phyloP scores from a whole-genome alignment of 2,329 filamentous ascomycete genomes.

The Decorospora gaudefroyi region DNA sequence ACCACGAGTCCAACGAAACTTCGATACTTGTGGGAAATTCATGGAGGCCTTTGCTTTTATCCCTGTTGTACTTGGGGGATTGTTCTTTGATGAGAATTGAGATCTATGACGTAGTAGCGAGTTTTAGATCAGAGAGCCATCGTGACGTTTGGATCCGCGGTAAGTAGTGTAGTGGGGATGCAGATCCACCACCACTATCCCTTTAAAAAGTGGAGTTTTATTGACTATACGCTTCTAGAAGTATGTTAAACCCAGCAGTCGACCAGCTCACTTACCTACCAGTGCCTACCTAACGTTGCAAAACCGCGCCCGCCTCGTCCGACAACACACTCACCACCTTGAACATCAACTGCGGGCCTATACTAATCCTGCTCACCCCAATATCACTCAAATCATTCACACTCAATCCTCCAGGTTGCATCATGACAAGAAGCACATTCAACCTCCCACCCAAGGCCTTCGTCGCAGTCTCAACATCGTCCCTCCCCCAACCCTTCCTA shows the following conservation, averaged over 20 bases:
- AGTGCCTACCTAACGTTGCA: no score
- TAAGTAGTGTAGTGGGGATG: background rate
- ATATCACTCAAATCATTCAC: slow-evolving; percentile 35
- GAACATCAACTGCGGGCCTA: slow-evolving; percentile 42
- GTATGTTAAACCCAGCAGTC: no score
- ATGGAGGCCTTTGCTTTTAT: slow-evolving; percentile 12
- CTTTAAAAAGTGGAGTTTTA: no score
- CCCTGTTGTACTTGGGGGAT: background rate
- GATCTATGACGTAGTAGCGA: slow-evolving; percentile 13
- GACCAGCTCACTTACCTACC: no score
- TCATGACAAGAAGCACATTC: slow-evolving; percentile 35
- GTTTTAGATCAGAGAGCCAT: slow-evolving; percentile 6
- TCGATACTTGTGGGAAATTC: slow-evolving; percentile 4
- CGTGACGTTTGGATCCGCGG: slow-evolving; percentile 10
- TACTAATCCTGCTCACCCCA: slow-evolving; percentile 40
- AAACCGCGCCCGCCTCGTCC: no score
- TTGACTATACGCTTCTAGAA: no score
- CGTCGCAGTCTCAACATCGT: slow-evolving; percentile 28
- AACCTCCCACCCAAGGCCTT: slow-evolving; percentile 33
- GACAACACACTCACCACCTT: no score
- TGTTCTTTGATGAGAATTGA: slow-evolving; percentile 1
- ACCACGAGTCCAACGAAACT: slow-evolving; percentile 1
- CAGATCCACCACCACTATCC: background rate
- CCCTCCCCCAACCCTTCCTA: slow-evolving; percentile 39
- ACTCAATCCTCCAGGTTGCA: slow-evolving; percentile 25